Evolutionary conservation across 495 filamentous ascomycete species (phyloP).

Genomic region (Penicillium daleae): DNA sequence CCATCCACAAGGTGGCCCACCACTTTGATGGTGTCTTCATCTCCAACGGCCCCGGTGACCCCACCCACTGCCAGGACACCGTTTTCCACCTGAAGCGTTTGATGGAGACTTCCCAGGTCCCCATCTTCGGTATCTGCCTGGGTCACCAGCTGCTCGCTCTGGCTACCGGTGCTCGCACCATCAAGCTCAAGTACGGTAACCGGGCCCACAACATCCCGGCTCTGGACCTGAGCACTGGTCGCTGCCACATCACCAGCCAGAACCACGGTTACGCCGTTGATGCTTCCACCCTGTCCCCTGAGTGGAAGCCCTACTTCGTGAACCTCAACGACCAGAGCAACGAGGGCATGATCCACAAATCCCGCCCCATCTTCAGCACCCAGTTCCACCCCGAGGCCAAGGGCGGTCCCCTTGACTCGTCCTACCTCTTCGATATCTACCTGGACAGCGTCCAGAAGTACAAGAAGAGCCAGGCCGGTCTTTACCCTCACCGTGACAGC

Average conservation of each 20-base stretch:
- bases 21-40: conserved; percentile 98
- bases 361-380: conserved; percentile 94
- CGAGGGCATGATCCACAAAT: conserved; percentile 95
- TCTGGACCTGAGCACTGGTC: conserved; percentile 89
- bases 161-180: conserved; percentile 79
- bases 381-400: conserved; percentile 99
- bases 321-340: conserved; percentile 96
- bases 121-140: conserved; percentile 96
- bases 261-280: conserved; percentile 99
- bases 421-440: conserved; percentile 96
- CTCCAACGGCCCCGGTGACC: conserved; percentile 96
- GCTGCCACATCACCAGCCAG: conserved; percentile 97
- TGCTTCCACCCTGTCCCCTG: conserved; percentile 72
- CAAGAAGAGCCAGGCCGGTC: conserved; percentile 76
- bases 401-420: conserved; percentile 90
- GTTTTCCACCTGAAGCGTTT: conserved; percentile 86
- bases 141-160: conserved; percentile 82
- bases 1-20: conserved; percentile 95
- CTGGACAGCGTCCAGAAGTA: conserved; percentile 84
- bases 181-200: conserved; percentile 98
- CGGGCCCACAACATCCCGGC: conserved; percentile 97
- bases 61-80: conserved; percentile 91
- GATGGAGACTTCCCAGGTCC: conserved; percentile 87
- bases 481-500: conserved; percentile 70
- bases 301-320: conserved; percentile 97